Percentiles rank a stretch among this genome's conserved stretches.
Evolutionary conservation across 352 stramenopile genomes (phyloP).

Genomic region (Phytophthora pisi): DNA sequence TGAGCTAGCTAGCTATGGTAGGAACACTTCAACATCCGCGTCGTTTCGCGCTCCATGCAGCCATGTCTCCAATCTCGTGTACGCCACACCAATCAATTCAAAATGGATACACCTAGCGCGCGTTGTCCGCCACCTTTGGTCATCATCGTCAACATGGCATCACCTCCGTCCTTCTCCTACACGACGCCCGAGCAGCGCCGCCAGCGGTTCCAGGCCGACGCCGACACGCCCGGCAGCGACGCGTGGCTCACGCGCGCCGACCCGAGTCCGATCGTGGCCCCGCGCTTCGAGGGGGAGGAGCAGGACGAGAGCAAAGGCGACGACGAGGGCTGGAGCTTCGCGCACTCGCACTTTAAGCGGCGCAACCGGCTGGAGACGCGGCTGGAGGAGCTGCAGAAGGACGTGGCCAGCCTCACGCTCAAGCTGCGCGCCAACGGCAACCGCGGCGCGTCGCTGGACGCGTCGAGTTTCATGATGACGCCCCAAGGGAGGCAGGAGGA

Average conservation of each 20-base stretch:
- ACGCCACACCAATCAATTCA: not conserved
- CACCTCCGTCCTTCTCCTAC: constrained; percentile 29
- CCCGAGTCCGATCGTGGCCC: constrained; percentile 24
- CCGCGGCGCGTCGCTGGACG: constrained; percentile 44
- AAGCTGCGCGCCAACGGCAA: constrained; percentile 50
- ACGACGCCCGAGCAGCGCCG: constrained; percentile 29
- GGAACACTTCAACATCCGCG: too few relatives aligned
- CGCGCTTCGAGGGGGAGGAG: constrained; percentile 20
- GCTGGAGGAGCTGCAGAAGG: constrained; percentile 74
- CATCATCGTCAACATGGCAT: constrained; percentile 14
- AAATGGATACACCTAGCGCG: constrained; percentile 16
- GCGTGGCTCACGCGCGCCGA: constrained; percentile 28
- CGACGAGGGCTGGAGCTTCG: constrained; percentile 24
- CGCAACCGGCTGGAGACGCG: constrained; percentile 70
- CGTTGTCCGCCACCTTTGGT: too few relatives aligned
- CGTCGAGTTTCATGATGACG: constrained; percentile 28
- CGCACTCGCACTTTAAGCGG: constrained; percentile 48
- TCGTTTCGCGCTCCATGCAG: not conserved
- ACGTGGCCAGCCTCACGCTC: constrained; percentile 78
- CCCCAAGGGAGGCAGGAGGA: constrained; percentile 4
- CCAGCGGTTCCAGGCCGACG: not conserved
- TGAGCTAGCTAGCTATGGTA: too few relatives aligned
- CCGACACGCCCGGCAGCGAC: constrained; percentile 10
- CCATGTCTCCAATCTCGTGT: not conserved
- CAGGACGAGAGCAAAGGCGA: constrained; percentile 14